Evolutionary conservation across 352 stramenopile genomes (phyloP).

Genomic region (Saprolegnia parasitica): DNA sequence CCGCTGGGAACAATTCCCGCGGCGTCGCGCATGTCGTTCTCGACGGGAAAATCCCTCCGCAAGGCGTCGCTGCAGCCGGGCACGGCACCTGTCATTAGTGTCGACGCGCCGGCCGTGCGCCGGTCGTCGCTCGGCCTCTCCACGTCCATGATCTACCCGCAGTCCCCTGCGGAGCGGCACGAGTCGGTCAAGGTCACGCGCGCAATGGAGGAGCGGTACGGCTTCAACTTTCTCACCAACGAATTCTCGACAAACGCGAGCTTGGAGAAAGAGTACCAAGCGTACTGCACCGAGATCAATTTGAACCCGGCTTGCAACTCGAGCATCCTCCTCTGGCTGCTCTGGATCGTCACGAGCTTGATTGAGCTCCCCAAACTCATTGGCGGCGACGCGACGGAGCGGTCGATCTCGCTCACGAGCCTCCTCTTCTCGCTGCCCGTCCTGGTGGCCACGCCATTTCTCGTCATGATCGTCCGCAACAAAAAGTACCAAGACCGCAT

Average conservation of each 20-base stretch:
- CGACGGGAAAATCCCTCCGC: not conserved
- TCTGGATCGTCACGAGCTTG: conserved; percentile 48
- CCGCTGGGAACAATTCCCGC: not conserved
- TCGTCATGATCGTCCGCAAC: conserved; percentile 50
- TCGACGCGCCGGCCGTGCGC: conserved; percentile 27
- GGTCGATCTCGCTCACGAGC: conserved; percentile 32
- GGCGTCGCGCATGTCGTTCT: conserved; percentile 7
- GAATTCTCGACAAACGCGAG: conserved; percentile 52
- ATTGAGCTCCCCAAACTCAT: conserved; percentile 44
- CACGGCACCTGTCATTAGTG: not conserved
- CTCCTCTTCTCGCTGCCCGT: conserved; percentile 52
- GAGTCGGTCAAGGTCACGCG: conserved; percentile 61
- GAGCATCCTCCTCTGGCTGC: conserved; percentile 48
- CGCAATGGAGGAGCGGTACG: conserved; percentile 72
- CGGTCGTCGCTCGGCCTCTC: conserved; percentile 61
- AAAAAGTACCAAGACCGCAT: conserved; percentile 53
- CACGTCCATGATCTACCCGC: conserved; percentile 58
- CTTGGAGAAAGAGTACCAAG: conserved; percentile 71
- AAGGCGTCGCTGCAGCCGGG: not conserved
- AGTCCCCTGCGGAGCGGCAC: conserved; percentile 56
- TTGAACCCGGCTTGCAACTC: conserved; percentile 58
- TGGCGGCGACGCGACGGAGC: conserved; percentile 37
- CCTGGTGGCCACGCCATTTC: conserved; percentile 51
- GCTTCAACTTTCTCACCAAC: conserved; percentile 80
- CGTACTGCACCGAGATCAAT: conserved; percentile 70